Evolutionary conservation across 1,139 yeast genomes (phyloP).

Genomic region (Diutina sp.): DNA sequence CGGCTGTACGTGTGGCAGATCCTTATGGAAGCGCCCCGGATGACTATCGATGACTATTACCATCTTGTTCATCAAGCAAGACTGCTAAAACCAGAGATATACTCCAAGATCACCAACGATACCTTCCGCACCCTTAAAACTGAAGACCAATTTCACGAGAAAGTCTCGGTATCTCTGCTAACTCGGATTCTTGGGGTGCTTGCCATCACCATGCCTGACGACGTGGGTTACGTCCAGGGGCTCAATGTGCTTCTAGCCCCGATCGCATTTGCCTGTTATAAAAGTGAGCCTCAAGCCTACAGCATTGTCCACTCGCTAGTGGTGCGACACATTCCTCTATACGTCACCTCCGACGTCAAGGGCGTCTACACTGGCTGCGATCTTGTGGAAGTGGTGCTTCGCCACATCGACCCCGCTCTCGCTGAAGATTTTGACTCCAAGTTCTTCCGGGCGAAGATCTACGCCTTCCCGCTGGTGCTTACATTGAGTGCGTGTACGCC

Average conservation of each 20-base stretch:
- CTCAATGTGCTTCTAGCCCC: constrained; percentile 86
- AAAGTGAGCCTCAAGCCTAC: constrained; percentile 81
- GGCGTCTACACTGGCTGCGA: constrained; percentile 76
- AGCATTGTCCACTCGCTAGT: constrained; percentile 51
- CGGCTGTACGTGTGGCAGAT: constrained; percentile 78
- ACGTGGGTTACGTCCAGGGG: constrained; percentile 71
- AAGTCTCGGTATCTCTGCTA: constrained; percentile 57
- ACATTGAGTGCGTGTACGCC: constrained; percentile 89
- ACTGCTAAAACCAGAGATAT: constrained; percentile 25
- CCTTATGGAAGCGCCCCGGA: constrained; percentile 50
- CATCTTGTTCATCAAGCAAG: constrained; percentile 41
- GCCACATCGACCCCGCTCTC: constrained; percentile 62
- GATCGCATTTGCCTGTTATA: constrained; percentile 53
- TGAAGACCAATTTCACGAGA: constrained; percentile 50
- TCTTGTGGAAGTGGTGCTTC: constrained; percentile 57
- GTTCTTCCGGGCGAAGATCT: constrained; percentile 67
- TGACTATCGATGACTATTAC: constrained; percentile 40
- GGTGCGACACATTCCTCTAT: constrained; percentile 57
- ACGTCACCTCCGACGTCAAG: constrained; percentile 61
- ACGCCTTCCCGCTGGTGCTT: constrained; percentile 80
- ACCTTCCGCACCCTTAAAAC: constrained; percentile 79
- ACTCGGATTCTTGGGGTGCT: constrained; percentile 62
- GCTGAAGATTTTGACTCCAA: constrained; percentile 49
- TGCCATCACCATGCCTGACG: constrained; percentile 35
- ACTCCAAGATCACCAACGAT: constrained; percentile 71